Percentiles rank a stretch among this genome's conserved stretches.
Evolutionary conservation across 768 basidiomycete species (phyloP).

Genomic region (Erythrobasidium yunnanense): DNA sequence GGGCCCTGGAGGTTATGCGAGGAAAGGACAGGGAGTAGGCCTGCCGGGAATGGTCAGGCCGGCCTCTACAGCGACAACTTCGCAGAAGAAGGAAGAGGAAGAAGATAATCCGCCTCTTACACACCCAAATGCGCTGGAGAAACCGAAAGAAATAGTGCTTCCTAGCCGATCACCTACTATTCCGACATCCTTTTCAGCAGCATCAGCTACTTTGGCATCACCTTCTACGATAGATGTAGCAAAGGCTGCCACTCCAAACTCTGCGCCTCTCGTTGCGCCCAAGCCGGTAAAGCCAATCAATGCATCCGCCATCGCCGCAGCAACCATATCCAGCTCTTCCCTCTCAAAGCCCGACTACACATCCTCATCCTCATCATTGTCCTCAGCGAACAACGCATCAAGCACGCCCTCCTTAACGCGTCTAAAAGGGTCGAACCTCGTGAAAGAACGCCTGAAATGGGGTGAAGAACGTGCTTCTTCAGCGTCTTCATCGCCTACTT

Average conservation of each 20-base stretch:
- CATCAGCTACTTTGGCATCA: not conserved
- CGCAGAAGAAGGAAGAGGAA: not conserved
- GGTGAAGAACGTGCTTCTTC: conserved; percentile 20
- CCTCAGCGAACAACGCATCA: not conserved
- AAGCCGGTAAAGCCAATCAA: not conserved
- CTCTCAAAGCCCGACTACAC: not conserved
- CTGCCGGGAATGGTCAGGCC: conserved; percentile 9
- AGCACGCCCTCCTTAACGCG: conserved; percentile 17
- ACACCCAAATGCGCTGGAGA: not conserved
- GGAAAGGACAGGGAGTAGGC: not conserved
- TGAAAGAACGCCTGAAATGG: conserved; percentile 26
- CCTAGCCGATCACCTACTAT: not conserved
- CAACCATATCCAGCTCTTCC: not conserved
- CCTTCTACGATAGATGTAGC: too few relatives aligned
- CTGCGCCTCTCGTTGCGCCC: too few relatives aligned
- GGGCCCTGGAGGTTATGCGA: too few relatives aligned
- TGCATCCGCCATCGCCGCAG: not conserved
- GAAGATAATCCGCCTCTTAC: not conserved
- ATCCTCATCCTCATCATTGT: not conserved
- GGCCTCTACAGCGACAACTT: not conserved
- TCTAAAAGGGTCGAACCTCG: conserved; percentile 18
- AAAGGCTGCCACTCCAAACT: too few relatives aligned
- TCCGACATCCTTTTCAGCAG: not conserved
- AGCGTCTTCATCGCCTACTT: not conserved
- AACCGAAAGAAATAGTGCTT: not conserved